Conservation (phyloP, 2,329 filamentous ascomycete genomes). For the Daldinia sp. region DNA sequence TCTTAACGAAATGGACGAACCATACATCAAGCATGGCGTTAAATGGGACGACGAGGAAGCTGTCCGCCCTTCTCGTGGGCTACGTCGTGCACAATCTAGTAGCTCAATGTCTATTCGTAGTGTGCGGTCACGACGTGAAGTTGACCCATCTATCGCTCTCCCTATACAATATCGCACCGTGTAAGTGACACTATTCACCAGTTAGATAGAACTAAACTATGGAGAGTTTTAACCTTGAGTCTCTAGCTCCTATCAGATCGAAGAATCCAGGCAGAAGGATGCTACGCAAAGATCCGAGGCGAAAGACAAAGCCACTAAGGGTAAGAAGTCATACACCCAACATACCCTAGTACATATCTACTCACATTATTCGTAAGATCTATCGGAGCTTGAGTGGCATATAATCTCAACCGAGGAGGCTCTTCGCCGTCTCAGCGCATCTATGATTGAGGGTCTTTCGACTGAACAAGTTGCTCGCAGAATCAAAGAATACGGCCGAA, state of each 20-base stretch:
- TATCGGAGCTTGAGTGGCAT: conserved; percentile 77
- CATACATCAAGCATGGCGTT: conserved; percentile 47
- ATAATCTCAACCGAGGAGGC: conserved; percentile 68
- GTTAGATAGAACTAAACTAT: not conserved
- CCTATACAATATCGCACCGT: conserved; percentile 69
- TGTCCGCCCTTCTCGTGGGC: conserved; percentile 42
- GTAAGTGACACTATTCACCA: conserved; percentile 52
- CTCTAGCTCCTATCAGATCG: conserved; percentile 65
- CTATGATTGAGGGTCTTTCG: conserved; percentile 69
- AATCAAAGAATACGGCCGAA: conserved; percentile 72
- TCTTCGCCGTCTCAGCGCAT: conserved; percentile 69
- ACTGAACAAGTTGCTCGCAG: conserved; percentile 67
- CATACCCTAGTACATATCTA: not conserved
- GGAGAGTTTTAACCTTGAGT: conserved; percentile 24
- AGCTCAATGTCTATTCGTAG: conserved; percentile 59
- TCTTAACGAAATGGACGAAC: conserved; percentile 45
- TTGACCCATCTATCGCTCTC: conserved; percentile 58
- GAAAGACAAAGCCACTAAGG: conserved; percentile 58
- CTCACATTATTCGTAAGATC: conserved; percentile 58
- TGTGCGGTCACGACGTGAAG: conserved; percentile 54
- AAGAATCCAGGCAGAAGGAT: conserved; percentile 64
- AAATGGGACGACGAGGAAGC: conserved; percentile 56
- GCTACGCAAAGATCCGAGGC: conserved; percentile 55
- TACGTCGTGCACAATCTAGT: conserved; percentile 49
- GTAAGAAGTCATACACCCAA: conserved; percentile 29